phyloP scores from a whole-genome alignment of 2,329 filamentous ascomycete genomes.

The Nakataea oryzae region DNA sequence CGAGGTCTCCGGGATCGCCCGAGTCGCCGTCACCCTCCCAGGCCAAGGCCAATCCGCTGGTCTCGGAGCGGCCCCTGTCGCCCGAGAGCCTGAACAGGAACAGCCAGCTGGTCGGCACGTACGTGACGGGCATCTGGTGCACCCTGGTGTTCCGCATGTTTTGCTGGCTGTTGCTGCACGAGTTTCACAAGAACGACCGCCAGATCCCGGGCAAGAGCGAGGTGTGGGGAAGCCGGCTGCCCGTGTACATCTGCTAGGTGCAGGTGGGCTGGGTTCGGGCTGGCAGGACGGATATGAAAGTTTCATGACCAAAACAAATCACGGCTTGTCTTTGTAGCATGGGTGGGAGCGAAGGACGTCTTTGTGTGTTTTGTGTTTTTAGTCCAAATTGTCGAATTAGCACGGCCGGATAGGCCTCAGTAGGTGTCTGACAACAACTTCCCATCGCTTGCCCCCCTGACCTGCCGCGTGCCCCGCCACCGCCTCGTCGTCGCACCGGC shows the following conservation, averaged over 20 bases:
- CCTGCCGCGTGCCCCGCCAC: background rate
- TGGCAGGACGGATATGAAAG: background rate
- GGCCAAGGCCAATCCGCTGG: too few species aligned
- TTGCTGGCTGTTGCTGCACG: slow-evolving; percentile 46
- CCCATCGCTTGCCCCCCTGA: background rate
- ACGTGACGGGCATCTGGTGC: slow-evolving; percentile 37
- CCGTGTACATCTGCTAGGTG: slow-evolving; percentile 38
- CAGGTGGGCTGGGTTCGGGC: background rate
- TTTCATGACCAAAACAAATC: too few species aligned
- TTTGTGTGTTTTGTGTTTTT: background rate
- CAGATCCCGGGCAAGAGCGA: slow-evolving; percentile 39
- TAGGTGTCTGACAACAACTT: background rate
- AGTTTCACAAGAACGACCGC: slow-evolving; percentile 43
- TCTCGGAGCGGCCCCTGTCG: background rate
- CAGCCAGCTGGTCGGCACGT: background rate
- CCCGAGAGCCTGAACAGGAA: background rate
- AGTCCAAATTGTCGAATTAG: background rate
- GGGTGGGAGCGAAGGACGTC: background rate
- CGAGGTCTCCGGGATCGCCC: too few species aligned
- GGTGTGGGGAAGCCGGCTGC: slow-evolving; percentile 41
- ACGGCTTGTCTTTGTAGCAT: background rate
- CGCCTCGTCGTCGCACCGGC: too few species aligned
- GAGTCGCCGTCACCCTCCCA: too few species aligned
- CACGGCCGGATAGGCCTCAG: background rate
- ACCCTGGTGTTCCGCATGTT: slow-evolving; percentile 46